A percentile compares a stretch with the other conserved stretches of the same genome.
phyloP scores from a whole-genome alignment of 768 basidiomycete genomes.

The Suillus lakei region DNA sequence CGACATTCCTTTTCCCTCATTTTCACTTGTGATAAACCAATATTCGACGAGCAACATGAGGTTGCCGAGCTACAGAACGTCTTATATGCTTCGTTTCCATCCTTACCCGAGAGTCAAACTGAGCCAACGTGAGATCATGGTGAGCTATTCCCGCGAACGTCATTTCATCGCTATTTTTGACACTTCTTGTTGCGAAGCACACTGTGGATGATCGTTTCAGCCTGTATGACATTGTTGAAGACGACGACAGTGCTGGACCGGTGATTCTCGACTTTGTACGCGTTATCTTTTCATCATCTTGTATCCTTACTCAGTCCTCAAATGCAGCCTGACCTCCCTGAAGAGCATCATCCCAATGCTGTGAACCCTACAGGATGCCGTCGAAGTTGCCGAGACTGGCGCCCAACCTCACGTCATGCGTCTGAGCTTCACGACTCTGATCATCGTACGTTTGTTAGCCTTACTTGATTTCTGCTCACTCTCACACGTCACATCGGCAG shows the following conservation, averaged over 20 bases:
- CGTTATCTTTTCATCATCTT: background rate
- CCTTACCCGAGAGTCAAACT: constrained; percentile 16
- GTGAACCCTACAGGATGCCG: constrained; percentile 1
- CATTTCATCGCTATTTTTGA: constrained; percentile 1
- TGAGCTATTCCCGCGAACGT: constrained; percentile 4
- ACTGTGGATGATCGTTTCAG: background rate
- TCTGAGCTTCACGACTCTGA: background rate
- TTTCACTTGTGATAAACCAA: background rate
- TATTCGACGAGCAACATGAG: constrained; percentile 2
- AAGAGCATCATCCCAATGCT: background rate
- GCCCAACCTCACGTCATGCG: background rate
- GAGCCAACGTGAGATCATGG: constrained; percentile 11
- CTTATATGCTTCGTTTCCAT: constrained; percentile 16
- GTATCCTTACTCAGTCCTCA: background rate
- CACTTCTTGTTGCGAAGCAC: background rate
- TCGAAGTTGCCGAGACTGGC: background rate
- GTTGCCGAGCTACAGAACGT: constrained; percentile 15
- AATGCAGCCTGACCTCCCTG: background rate
- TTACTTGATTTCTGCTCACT: background rate
- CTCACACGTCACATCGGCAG: background rate
- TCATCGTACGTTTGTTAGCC: constrained; percentile 7
- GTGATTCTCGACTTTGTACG: background rate
- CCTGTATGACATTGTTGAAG: background rate
- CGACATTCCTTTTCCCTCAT: constrained; percentile 3
- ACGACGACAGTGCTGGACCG: background rate